Conservation (phyloP, 2,329 filamentous ascomycete genomes). For the Coleophoma crateriformis region DNA sequence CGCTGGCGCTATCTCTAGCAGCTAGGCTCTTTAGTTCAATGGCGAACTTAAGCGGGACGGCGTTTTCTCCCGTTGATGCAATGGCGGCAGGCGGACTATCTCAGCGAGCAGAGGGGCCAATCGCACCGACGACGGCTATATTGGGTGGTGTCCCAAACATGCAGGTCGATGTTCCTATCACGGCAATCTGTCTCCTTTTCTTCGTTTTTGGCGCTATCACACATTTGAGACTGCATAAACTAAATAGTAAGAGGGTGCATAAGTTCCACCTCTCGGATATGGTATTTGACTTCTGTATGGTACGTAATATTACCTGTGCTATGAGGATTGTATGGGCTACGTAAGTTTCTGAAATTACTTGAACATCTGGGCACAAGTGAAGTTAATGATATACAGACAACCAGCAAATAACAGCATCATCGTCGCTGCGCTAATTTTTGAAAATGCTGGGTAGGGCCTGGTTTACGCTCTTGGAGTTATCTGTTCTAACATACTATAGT, state of each 20-base stretch:
- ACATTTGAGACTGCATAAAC: slow-evolving; percentile 53
- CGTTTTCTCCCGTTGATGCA: too few relatives aligned
- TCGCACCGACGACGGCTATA: slow-evolving; percentile 33
- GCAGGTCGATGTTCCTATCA: slow-evolving; percentile 58
- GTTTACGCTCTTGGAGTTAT: too few relatives aligned
- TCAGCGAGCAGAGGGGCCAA: slow-evolving; percentile 5
- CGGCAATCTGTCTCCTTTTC: slow-evolving; percentile 53
- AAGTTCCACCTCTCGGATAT: slow-evolving; percentile 56
- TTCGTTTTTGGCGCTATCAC: slow-evolving; percentile 47
- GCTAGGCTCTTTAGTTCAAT: too few relatives aligned
- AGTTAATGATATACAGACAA: too few relatives aligned
- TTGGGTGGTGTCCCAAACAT: slow-evolving; percentile 54
- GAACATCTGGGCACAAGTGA: neutral
- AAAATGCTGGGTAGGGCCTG: too few relatives aligned
- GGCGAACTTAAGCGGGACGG: too few relatives aligned
- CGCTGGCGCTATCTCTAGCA: too few relatives aligned
- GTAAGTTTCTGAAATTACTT: slow-evolving; percentile 8
- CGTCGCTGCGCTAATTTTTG: slow-evolving; percentile 7
- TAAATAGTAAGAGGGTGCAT: slow-evolving; percentile 43
- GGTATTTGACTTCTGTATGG: slow-evolving; percentile 48
- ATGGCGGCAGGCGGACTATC: too few relatives aligned
- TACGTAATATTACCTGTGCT: slow-evolving; percentile 28
- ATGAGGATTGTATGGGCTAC: slow-evolving; percentile 58
- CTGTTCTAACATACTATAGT: slow-evolving; percentile 1
- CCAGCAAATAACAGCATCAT: slow-evolving; percentile 19